Conservation (phyloP, 164 flowering plant species). For the Annona squamosa region DNA sequence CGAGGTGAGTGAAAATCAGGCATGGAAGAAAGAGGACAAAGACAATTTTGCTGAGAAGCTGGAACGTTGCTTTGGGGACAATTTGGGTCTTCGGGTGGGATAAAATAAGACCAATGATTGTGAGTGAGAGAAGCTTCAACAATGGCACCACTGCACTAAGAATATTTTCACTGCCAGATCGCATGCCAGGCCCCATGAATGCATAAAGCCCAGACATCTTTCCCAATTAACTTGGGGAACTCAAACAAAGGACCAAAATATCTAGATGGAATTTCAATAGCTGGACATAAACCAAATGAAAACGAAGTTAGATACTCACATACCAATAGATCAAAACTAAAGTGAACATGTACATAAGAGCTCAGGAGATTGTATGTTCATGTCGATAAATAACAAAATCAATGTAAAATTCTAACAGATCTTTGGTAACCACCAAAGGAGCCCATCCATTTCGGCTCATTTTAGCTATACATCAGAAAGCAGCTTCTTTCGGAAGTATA, state of each 20-base stretch:
- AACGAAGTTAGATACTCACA: not conserved
- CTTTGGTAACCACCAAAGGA: not conserved
- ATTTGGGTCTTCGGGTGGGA: constrained; percentile 56
- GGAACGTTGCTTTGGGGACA: constrained; percentile 66
- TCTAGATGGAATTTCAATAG: not conserved
- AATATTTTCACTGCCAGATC: constrained; percentile 17
- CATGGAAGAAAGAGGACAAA: constrained; percentile 87
- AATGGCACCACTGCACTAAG: constrained; percentile 56
- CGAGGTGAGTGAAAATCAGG: constrained; percentile 68
- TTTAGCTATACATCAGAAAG: not conserved
- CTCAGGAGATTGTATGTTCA: not conserved
- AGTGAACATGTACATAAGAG: not conserved
- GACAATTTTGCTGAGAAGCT: constrained; percentile 87
- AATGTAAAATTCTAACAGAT: not conserved
- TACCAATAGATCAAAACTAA: not conserved
- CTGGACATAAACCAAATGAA: not conserved
- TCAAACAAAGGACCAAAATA: not conserved
- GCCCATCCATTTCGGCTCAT: not conserved
- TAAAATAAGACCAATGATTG: constrained; percentile 64
- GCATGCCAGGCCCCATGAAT: not conserved
- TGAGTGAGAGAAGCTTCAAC: constrained; percentile 70
- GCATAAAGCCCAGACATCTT: not conserved
- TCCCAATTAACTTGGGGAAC: not conserved
- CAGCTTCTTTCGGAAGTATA: not conserved
- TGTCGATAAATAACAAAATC: not conserved